Evolutionary conservation across 805 yeast genomes (phyloP).

Genomic region (Scheffersomyces ergatensis): DNA sequence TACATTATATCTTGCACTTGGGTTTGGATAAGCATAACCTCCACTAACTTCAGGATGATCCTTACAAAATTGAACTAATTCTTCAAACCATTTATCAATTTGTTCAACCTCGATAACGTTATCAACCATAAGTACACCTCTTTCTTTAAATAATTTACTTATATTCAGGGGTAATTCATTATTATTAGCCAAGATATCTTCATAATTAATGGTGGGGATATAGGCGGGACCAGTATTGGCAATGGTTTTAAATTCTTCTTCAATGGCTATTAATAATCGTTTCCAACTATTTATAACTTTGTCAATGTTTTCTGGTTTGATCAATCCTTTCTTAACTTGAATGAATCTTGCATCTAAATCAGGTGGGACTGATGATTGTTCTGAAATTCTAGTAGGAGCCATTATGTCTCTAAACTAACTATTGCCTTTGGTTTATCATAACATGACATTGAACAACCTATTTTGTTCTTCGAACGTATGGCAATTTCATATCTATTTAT

Average conservation of each 20-base stretch:
- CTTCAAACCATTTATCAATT: conserved; percentile 14
- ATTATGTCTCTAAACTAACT: neutral
- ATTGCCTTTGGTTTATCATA: no score
- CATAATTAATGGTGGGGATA: conserved; percentile 20
- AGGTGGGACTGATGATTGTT: neutral
- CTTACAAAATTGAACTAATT: conserved; percentile 12
- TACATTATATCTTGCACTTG: conserved; percentile 31
- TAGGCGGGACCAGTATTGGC: conserved; percentile 14
- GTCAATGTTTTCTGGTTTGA: conserved; percentile 21
- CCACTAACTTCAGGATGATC: conserved; percentile 22
- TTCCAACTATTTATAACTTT: conserved; percentile 27
- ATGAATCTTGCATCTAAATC: conserved; percentile 9
- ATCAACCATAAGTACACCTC: conserved; percentile 15
- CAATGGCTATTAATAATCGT: conserved; percentile 20
- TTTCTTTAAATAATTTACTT: conserved; percentile 8
- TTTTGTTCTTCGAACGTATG: no score
- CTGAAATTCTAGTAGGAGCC: neutral
- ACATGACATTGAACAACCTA: no score
- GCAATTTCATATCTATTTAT: no score
- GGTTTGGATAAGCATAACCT: conserved; percentile 24
- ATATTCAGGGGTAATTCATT: conserved; percentile 7
- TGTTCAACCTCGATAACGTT: conserved; percentile 12
- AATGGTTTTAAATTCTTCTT: conserved; percentile 15
- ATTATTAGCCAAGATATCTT: conserved; percentile 12
- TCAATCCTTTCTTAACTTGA: conserved; percentile 14